These are phyloP conservation scores for Podila minutissima DNA, from an alignment of 192 early-diverging fungal genomes.

Conservation along the genomic window DNA sequence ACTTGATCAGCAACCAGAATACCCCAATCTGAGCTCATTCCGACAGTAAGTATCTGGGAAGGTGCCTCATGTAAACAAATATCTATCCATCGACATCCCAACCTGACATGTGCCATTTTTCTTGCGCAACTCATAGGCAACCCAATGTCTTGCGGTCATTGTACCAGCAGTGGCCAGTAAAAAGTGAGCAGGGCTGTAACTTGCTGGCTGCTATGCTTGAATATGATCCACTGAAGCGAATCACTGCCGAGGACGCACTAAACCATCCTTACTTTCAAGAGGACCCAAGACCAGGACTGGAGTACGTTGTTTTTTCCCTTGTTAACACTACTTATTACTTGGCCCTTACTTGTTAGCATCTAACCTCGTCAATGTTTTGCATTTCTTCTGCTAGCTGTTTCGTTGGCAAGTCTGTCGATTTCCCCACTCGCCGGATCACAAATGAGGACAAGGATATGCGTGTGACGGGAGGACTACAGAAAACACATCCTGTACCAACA, in stretches of 20 bases:
- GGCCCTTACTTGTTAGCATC: not conserved
- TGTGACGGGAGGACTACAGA: conserved; percentile 14
- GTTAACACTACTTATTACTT: not conserved
- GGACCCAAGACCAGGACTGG: conserved; percentile 66
- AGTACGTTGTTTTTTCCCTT: conserved; percentile 46
- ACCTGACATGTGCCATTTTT: not conserved
- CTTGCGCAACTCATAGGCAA: conserved; percentile 9
- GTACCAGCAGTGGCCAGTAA: conserved; percentile 50
- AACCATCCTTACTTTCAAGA: conserved; percentile 88
- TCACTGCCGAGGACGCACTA: conserved; percentile 81
- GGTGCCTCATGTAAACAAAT: not conserved
- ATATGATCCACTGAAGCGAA: conserved; percentile 82
- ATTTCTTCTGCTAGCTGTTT: conserved; percentile 46
- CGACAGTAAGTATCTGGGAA: conserved; percentile 58
- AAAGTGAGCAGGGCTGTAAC: conserved; percentile 69
- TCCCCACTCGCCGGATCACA: conserved; percentile 62
- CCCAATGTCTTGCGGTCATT: conserved; percentile 32
- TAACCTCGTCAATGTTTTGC: not conserved
- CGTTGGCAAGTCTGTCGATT: conserved; percentile 57
- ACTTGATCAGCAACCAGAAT: conserved; percentile 78
- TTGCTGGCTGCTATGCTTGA: conserved; percentile 80
- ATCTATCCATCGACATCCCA: not conserved
- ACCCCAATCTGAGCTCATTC: conserved; percentile 67
- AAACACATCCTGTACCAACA: conserved; percentile 37
- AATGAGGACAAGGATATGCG: conserved; percentile 68